Conservation (phyloP, 257 asterid genomes). For the Salvia splendens region DNA sequence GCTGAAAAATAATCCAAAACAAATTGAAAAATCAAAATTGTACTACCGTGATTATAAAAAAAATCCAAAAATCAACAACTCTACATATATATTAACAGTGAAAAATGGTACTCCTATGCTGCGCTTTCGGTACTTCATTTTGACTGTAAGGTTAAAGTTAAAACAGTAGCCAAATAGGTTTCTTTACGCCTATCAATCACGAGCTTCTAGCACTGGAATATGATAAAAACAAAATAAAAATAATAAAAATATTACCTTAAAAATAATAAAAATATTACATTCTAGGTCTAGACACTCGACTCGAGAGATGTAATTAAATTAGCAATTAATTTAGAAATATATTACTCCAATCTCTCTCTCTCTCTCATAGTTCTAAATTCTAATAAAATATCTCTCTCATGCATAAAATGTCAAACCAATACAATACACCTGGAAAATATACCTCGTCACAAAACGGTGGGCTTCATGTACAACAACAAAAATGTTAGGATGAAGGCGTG, state of each 20-base stretch:
- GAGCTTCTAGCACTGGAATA: background rate
- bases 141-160: background rate
- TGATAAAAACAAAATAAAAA: background rate
- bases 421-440: constrained; percentile 39
- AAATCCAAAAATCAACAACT: too few species aligned
- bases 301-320: constrained; percentile 17
- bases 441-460: constrained; percentile 14
- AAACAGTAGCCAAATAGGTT: background rate
- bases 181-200: background rate
- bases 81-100: too few species aligned
- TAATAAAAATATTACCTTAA: background rate
- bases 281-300: background rate
- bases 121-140: background rate
- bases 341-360: constrained; percentile 12
- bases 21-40: too few species aligned
- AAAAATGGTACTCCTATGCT: too few species aligned
- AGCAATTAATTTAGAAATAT: constrained; percentile 23
- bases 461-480: background rate
- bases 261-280: background rate
- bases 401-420: background rate
- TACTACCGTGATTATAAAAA: too few species aligned
- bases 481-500: too few species aligned
- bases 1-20: too few species aligned
- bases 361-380: background rate
- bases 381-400: too few species aligned